These are phyloP conservation scores for Fusarium nanum DNA, from an alignment of 2,329 filamentous ascomycete species.

Conservation along the genomic window DNA sequence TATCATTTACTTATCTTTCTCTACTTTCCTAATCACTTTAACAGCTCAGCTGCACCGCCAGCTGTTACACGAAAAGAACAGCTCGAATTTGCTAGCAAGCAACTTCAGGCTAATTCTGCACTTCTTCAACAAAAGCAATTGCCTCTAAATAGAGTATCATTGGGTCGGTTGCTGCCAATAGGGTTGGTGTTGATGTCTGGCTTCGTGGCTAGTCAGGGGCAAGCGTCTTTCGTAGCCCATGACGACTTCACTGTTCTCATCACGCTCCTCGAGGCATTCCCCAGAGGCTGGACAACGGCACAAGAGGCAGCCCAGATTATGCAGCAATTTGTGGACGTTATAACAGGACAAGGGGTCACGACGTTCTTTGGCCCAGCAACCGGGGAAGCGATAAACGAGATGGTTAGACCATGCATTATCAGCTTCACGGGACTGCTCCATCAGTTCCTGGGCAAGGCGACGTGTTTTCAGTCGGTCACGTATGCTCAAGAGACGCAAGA, in stretches of 20 bases:
- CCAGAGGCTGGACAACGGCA: slow-evolving; percentile 51
- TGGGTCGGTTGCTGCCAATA: slow-evolving; percentile 55
- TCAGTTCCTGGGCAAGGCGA: slow-evolving; percentile 51
- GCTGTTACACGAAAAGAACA: slow-evolving; percentile 50
- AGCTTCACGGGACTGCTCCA: slow-evolving; percentile 47
- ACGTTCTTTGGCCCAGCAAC: slow-evolving; percentile 33
- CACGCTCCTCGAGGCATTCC: slow-evolving; percentile 54
- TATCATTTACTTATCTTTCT: slow-evolving; percentile 58
- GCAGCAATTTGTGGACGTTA: slow-evolving; percentile 45
- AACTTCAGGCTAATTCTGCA: slow-evolving; percentile 56
- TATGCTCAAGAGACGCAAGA: slow-evolving; percentile 37
- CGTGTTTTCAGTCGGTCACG: slow-evolving; percentile 45
- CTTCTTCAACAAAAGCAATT: slow-evolving; percentile 58
- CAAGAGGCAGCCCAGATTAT: slow-evolving; percentile 52
- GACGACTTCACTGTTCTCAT: slow-evolving; percentile 53
- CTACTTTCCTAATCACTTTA: slow-evolving; percentile 57
- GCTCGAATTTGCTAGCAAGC: slow-evolving; percentile 55
- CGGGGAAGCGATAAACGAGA: slow-evolving; percentile 33
- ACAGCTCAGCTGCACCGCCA: slow-evolving; percentile 46
- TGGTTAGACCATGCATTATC: slow-evolving; percentile 36
- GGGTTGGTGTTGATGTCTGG: slow-evolving; percentile 53
- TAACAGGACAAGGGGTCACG: slow-evolving; percentile 32
- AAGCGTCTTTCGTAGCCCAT: slow-evolving; percentile 45
- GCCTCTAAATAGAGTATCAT: slow-evolving; percentile 57
- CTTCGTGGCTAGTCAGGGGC: slow-evolving; percentile 31